Base-by-base conservation (phyloP, 768 basidiomycete species). In the Trametes maxima region DNA sequence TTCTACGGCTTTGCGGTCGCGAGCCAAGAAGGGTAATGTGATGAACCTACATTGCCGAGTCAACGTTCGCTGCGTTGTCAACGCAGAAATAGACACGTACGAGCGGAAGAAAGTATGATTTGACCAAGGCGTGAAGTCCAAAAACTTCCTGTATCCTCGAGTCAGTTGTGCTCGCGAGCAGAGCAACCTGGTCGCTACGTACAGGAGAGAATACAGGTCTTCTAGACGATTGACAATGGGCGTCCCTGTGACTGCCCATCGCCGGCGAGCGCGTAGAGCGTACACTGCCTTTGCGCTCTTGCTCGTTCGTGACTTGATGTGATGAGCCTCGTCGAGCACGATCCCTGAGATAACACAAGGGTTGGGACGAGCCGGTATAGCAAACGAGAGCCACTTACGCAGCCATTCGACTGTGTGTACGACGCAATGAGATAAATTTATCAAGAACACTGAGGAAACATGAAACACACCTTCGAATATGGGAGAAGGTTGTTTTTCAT, bases 221-320 rank as follows among this genome's bases (percentile, higher is more conserved):
- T 95, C 92, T 6, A 96, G 79, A 64, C 88, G 87, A 71, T 98
- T 98, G 57, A 97, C 92, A 60, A 98, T 98, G 0, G 96, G 96
- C 5, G 96, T 98, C 13, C 94, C 94, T 13, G 94, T 96, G 28
- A 96, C 85, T 3, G 93, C 93, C 96, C 96, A 98, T 64, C 90
- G 81, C 47, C 92, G 78, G 62, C 87, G 80, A 5, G 90, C 90
- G 21, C 80, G 82, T 11, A 98, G 79, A 5, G 91, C 91, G 71
- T 90, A 98, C 46, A 92, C 92, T 7, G 96, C 90, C 66, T 88
- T 90, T 0, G 94, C 93, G 14, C 91, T 92, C 73, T 91, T 90
- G 68, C 92, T 95, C 6, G 83, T 81, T 22, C 95, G 83, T 13
- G 91, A 94, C 75, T 97, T 98, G 78, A 93, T 95, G 62, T 91